Evolutionary conservation across 176 grass and related monocot genomes (phyloP).

Genomic region (Stipa capillata): DNA sequence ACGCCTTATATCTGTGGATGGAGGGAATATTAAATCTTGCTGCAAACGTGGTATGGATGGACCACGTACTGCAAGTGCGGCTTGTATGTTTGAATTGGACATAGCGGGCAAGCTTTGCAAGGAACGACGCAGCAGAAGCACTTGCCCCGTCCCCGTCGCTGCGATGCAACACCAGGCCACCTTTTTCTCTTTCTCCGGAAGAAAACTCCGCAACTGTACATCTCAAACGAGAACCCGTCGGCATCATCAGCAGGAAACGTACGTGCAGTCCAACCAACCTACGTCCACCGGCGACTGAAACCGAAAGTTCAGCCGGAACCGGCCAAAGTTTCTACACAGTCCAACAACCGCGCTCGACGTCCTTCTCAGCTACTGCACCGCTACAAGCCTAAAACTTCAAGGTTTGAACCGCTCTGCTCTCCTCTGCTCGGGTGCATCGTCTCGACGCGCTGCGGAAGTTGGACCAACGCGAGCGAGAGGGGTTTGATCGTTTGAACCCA

Average conservation of each 20-base stretch:
- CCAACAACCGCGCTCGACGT: neutral
- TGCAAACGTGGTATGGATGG: neutral
- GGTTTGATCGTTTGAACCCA: neutral
- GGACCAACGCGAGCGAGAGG: no score
- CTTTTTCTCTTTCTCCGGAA: neutral
- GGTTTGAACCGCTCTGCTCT: no score
- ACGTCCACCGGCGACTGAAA: neutral
- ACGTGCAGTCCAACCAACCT: neutral
- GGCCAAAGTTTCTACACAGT: constrained; percentile 12
- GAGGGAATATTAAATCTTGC: constrained; percentile 6
- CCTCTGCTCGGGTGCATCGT: no score
- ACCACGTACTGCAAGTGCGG: neutral
- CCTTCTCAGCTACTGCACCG: no score
- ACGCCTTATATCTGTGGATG: no score
- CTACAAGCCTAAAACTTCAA: no score
- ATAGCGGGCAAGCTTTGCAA: neutral
- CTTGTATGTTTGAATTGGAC: neutral
- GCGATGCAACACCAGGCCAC: neutral
- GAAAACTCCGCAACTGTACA: neutral
- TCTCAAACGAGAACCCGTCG: neutral
- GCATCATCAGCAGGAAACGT: neutral
- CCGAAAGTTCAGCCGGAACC: neutral
- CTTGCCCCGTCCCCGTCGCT: neutral
- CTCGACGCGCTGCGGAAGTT: no score
- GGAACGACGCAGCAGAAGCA: neutral